Base-by-base conservation (phyloP, 2,329 filamentous ascomycete species). In the Alternaria incomplexa region DNA sequence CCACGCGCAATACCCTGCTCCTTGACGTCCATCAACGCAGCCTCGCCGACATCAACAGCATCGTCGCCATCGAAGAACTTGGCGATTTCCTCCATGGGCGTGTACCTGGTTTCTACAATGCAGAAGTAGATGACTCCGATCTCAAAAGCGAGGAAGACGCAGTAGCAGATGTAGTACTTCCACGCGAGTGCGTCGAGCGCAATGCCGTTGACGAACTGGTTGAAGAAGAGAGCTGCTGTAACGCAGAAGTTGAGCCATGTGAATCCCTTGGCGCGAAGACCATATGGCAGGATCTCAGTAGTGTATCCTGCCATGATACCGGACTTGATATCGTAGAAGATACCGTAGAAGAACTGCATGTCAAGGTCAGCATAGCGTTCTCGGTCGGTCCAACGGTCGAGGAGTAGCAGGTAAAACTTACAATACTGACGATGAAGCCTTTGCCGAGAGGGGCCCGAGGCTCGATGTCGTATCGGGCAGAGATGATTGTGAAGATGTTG, bases 401-500 rank as follows among this genome's bases (percentile, higher is more conserved):
- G 3, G 26, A 51, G 6, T 32, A 12, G 7, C 26, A 32, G 7
- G 26, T 5, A 10, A 50, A 23, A 53, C 55, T 44, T 20, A 58
- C 59, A 6, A 68, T 68, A 10, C 52, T 57, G 5, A 50, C 58
- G 6, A 66, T 59, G 45, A 66, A 62, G 12, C 44, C 61, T 20
- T 59, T 50, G 2, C 61, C 56, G 3, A 62, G 61, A 26, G 47
- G 48, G 7, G 58, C 48, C 26, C 25, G 26, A 2, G 64, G 61
- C 20, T 32, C 51, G 23, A 53, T 50, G 7, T 62, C 64, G 28
- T 64, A 68, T 3, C 63, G 54, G 8, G 79, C 82, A 4, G 62
- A 62, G 10, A 65, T 6, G 13, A 81, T 80, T 0, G 82, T 83
- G 69, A 81, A 79, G 58, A 82, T 69, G 46, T 82, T 76, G 66